These are phyloP conservation scores for Misopates orontium DNA, from an alignment of 257 asterid species.

Conservation along the genomic window DNA sequence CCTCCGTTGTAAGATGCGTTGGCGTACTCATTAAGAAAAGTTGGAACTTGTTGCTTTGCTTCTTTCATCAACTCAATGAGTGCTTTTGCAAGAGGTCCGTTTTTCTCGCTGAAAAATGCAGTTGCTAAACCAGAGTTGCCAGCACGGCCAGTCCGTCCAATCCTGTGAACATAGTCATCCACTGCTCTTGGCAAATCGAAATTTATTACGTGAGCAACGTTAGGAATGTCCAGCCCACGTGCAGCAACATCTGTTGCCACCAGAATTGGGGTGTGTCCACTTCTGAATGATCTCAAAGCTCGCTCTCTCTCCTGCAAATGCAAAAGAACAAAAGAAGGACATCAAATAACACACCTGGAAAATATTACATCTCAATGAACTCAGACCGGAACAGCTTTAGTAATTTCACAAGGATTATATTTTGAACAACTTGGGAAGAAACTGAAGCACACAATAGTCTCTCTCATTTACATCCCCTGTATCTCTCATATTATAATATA, in stretches of 20 bases:
- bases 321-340: neutral
- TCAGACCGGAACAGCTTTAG: neutral
- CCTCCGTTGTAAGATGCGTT: slow-evolving; percentile 27
- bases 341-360: neutral
- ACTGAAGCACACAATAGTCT: no score
- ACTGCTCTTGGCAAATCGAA: slow-evolving; percentile 66
- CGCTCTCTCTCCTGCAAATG: slow-evolving; percentile 66
- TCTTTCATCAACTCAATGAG: slow-evolving; percentile 60
- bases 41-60: slow-evolving; percentile 63
- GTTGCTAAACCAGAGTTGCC: slow-evolving; percentile 83
- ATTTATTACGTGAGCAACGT: slow-evolving; percentile 73
- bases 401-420: neutral
- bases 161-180: slow-evolving; percentile 75
- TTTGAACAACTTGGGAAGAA: neutral
- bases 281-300: slow-evolving; percentile 55
- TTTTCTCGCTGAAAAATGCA: slow-evolving; percentile 70
- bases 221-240: slow-evolving; percentile 71
- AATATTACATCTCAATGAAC: neutral
- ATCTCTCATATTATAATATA: neutral
- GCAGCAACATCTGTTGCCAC: slow-evolving; percentile 88
- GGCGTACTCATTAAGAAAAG: slow-evolving; percentile 53
- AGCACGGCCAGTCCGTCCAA: slow-evolving; percentile 86
- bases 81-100: slow-evolving; percentile 47
- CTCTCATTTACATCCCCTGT: neutral
- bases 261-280: slow-evolving; percentile 59